These are phyloP conservation scores for Plasmodiophora brassicae DNA, from an alignment of 208 protist genomes.

Conservation along the genomic window DNA sequence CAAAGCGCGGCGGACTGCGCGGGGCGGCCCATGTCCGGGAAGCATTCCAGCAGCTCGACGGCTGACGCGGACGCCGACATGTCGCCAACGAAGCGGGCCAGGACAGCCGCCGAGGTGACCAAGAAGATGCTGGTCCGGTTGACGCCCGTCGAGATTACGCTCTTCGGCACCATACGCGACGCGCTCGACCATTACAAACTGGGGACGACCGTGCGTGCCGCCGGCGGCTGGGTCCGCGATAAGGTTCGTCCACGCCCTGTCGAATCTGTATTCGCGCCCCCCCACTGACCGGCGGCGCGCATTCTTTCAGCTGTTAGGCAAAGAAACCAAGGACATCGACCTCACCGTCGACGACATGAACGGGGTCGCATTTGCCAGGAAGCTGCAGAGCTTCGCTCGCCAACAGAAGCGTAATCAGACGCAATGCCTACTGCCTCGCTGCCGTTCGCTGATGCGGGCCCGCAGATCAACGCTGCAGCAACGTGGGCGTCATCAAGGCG, in stretches of 20 bases:
- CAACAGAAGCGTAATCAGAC: too few relatives aligned
- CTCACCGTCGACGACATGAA: constrained; percentile 85
- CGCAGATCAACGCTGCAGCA: constrained; percentile 29
- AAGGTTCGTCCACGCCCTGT: too few relatives aligned
- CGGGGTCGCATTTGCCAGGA: constrained; percentile 78
- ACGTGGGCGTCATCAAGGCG: constrained; percentile 80
- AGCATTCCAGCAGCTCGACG: too few relatives aligned
- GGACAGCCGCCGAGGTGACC: too few relatives aligned
- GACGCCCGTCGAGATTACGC: neutral
- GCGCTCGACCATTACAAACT: neutral
- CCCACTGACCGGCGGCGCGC: too few relatives aligned
- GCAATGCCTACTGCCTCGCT: too few relatives aligned
- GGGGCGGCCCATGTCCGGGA: too few relatives aligned
- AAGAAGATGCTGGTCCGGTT: neutral
- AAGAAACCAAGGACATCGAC: constrained; percentile 91
- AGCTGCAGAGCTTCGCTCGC: constrained; percentile 73
- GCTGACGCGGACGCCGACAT: neutral
- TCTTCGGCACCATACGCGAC: constrained; percentile 2
- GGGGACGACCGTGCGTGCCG: constrained; percentile 58
- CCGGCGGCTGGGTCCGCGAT: constrained; percentile 96
- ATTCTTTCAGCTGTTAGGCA: constrained; percentile 69
- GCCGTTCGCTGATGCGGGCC: too few relatives aligned
- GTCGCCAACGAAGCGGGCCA: neutral
- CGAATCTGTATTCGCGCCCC: too few relatives aligned
- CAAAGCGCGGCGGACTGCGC: too few relatives aligned